These are phyloP conservation scores for Galeopsis tetrahit DNA, from an alignment of 257 asterid genomes.

Conservation along the genomic window DNA sequence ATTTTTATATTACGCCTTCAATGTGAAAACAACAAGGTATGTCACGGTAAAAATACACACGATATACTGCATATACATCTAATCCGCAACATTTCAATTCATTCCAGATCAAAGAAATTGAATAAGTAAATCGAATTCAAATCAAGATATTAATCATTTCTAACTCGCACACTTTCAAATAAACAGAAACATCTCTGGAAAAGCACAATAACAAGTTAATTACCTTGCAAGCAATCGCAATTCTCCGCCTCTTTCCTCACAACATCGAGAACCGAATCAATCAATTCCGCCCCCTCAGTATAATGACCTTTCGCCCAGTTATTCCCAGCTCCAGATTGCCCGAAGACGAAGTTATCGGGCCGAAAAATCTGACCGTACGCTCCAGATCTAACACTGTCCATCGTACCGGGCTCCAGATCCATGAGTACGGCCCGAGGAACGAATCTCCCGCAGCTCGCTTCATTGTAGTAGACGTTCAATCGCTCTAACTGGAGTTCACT, in stretches of 20 bases:
- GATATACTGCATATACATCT: neutral
- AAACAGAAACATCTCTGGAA: neutral
- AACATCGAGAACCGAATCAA: constrained; percentile 52
- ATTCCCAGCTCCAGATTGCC: constrained; percentile 54
- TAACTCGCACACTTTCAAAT: neutral
- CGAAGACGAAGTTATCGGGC: constrained; percentile 54
- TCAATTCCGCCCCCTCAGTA: constrained; percentile 50
- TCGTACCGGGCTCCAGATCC: constrained; percentile 59
- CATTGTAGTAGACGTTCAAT: constrained; percentile 52
- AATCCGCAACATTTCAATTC: neutral
- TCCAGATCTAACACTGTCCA: constrained; percentile 58
- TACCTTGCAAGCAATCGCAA: constrained; percentile 52
- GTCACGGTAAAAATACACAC: neutral
- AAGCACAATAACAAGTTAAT: neutral
- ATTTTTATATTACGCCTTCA: neutral
- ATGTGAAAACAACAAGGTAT: neutral
- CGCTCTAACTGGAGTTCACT: constrained; percentile 46
- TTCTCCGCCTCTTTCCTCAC: constrained; percentile 58
- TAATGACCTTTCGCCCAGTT: constrained; percentile 56
- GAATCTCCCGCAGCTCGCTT: constrained; percentile 55
- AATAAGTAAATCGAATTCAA: neutral
- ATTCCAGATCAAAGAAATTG: neutral
- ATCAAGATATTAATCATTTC: constrained; percentile 3
- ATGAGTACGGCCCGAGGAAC: constrained; percentile 56
- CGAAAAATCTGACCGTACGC: constrained; percentile 53